A percentile compares a stretch with the other conserved stretches of the same genome.
These are phyloP conservation scores for Umbellularia californica DNA, from an alignment of 164 flowering plant genomes.

Conservation along the genomic window DNA sequence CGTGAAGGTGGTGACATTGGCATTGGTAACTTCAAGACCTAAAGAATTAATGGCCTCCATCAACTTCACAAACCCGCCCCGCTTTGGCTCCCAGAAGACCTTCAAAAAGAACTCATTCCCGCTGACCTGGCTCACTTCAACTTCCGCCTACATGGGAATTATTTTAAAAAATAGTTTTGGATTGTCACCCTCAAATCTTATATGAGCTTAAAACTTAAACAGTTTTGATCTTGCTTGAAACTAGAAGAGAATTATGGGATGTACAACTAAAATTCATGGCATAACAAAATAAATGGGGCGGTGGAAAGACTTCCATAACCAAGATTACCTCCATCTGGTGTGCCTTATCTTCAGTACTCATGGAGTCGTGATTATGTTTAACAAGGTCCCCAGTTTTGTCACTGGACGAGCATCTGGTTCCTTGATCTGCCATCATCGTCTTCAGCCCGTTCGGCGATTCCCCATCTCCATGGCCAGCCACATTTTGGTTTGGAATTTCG, in stretches of 20 bases:
- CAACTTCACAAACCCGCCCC: slow-evolving; percentile 72
- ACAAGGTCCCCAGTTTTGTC: slow-evolving; percentile 6
- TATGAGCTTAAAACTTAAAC: too few relatives aligned
- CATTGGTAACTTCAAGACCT: slow-evolving; percentile 78
- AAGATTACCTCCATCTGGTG: slow-evolving; percentile 84
- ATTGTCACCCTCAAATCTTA: too few relatives aligned
- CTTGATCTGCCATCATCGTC: slow-evolving; percentile 21
- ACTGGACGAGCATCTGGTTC: slow-evolving; percentile 13
- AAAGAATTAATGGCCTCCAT: slow-evolving; percentile 75
- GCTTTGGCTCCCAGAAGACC: slow-evolving; percentile 71
- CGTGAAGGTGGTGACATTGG: slow-evolving; percentile 60
- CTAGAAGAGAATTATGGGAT: too few relatives aligned
- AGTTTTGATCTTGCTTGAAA: too few relatives aligned
- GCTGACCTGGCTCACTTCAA: slow-evolving; percentile 66
- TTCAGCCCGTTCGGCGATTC: slow-evolving; percentile 27
- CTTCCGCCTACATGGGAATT: slow-evolving; percentile 48
- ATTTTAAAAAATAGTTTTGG: too few relatives aligned
- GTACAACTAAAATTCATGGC: too few relatives aligned
- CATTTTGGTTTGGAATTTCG: slow-evolving; percentile 23
- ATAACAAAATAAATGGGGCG: too few relatives aligned
- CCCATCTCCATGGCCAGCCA: slow-evolving; percentile 14
- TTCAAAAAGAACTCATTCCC: slow-evolving; percentile 71
- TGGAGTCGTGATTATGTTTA: slow-evolving; percentile 28
- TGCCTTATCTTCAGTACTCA: slow-evolving; percentile 33
- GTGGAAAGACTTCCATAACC: too few relatives aligned